A percentile compares a stretch with the other conserved stretches of the same genome.
phyloP scores from a whole-genome alignment of 257 asterid species.

The Henckelia pumila region DNA sequence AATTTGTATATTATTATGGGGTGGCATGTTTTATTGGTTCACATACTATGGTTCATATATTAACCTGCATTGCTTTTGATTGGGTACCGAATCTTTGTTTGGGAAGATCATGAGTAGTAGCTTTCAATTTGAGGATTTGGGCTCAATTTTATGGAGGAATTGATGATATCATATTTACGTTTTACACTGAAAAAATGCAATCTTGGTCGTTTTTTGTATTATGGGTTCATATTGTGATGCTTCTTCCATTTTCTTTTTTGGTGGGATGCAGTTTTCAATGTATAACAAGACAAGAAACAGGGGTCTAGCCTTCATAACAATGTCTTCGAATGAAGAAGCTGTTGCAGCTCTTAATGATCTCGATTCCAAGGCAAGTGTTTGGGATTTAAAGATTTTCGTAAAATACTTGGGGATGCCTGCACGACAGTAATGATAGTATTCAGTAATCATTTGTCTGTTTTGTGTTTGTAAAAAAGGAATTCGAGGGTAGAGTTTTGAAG shows the following conservation, averaged over 20 bases:
- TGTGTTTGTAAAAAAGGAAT: slow-evolving; percentile 44
- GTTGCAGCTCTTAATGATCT: slow-evolving; percentile 56
- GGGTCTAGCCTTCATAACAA: slow-evolving; percentile 84
- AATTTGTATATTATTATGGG: not conserved
- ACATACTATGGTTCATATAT: not conserved
- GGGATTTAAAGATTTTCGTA: not conserved
- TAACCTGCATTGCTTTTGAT: not conserved
- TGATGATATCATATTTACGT: not conserved
- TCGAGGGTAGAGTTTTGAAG: slow-evolving; percentile 71
- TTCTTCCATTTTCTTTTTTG: slow-evolving; percentile 1
- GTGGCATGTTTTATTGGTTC: not conserved
- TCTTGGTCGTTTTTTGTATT: not conserved
- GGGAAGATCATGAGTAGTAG: no score
- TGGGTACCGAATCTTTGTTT: no score
- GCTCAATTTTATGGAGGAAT: not conserved
- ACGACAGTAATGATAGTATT: not conserved
- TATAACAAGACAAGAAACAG: slow-evolving; percentile 75
- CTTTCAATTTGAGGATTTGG: not conserved
- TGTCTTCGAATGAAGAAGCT: slow-evolving; percentile 89
- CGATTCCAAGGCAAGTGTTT: slow-evolving; percentile 56
- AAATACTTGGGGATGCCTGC: not conserved
- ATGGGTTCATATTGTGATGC: slow-evolving; percentile 14
- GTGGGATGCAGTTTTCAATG: slow-evolving; percentile 62
- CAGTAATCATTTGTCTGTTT: not conserved
- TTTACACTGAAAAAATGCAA: not conserved